A percentile compares a stretch with the other conserved stretches of the same genome.
Conservation (phyloP, 1,139 yeast genomes). For the Nakaseomyces bracarensis region DNA sequence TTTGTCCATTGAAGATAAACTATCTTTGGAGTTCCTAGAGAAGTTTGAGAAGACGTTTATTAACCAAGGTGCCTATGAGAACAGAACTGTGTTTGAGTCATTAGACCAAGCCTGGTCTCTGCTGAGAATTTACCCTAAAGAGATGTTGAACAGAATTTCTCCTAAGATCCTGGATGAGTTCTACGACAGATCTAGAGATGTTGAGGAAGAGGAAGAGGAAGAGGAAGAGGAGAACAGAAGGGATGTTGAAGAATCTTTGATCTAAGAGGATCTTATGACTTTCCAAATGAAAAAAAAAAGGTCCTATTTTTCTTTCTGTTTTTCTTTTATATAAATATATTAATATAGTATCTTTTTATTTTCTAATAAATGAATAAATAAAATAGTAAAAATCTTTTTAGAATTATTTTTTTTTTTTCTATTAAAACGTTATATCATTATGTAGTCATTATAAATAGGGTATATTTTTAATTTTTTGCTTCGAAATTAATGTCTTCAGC, state of each 20-base stretch:
- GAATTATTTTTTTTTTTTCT: not conserved
- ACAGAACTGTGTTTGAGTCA: slow-evolving; percentile 88
- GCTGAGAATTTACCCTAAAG: slow-evolving; percentile 97
- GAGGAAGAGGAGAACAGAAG: slow-evolving; percentile 34
- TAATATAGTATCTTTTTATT: too few species aligned
- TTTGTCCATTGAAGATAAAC: slow-evolving; percentile 90
- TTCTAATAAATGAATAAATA: too few species aligned
- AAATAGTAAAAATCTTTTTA: not conserved
- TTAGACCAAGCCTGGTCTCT: slow-evolving; percentile 97
- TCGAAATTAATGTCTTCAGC: not conserved
- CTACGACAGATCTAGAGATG: slow-evolving; percentile 81
- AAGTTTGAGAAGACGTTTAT: slow-evolving; percentile 94
- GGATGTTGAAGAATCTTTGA: slow-evolving; percentile 3
- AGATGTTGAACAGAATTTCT: slow-evolving; percentile 94
- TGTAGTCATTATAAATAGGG: not conserved
- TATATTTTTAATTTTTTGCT: not conserved
- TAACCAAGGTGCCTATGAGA: slow-evolving; percentile 92
- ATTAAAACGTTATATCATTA: not conserved
- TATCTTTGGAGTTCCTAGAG: slow-evolving; percentile 93
- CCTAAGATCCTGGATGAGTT: slow-evolving; percentile 94
- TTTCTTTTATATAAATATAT: too few species aligned
- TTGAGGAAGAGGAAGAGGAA: slow-evolving; percentile 43
- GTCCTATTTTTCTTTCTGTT: too few species aligned
- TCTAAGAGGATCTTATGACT: not conserved
- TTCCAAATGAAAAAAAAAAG: too few species aligned